Conservation (phyloP, 106 monocot species). For the Allium cepa region DNA sequence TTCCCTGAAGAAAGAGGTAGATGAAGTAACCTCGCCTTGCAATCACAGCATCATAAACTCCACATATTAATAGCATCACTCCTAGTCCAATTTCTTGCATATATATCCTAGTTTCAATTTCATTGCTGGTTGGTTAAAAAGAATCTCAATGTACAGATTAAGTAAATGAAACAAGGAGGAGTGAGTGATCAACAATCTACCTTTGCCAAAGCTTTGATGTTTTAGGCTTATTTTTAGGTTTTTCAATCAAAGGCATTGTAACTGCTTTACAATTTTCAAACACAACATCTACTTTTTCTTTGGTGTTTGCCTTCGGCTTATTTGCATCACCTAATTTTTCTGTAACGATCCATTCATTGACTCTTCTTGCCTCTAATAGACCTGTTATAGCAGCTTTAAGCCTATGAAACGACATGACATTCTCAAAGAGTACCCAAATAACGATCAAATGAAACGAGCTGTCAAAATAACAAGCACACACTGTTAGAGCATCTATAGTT, state of each 20-base stretch:
- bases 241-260: conserved; percentile 5
- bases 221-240: conserved; percentile 10
- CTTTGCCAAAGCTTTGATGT: conserved; percentile 19
- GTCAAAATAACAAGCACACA: neutral
- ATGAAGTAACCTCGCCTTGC: conserved; percentile 32
- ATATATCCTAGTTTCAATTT: conserved; percentile 26
- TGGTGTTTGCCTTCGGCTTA: conserved; percentile 21
- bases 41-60: conserved; percentile 30
- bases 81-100: conserved; percentile 36
- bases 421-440: conserved; percentile 59
- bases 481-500: neutral
- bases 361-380: conserved; percentile 45
- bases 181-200: conserved; percentile 6
- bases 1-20: conserved; percentile 46
- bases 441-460: conserved; percentile 60
- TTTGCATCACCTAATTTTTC: conserved; percentile 55
- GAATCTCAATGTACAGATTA: neutral
- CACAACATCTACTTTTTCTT: conserved; percentile 9
- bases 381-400: conserved; percentile 61
- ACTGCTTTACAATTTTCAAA: conserved; percentile 7
- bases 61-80: conserved; percentile 26
- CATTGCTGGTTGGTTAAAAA: neutral
- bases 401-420: conserved; percentile 72
- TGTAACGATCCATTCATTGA: conserved; percentile 77
- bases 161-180: neutral